Evolutionary conservation across 2,329 filamentous ascomycete genomes (phyloP).

Genomic region (Colletotrichum liriopes): DNA sequence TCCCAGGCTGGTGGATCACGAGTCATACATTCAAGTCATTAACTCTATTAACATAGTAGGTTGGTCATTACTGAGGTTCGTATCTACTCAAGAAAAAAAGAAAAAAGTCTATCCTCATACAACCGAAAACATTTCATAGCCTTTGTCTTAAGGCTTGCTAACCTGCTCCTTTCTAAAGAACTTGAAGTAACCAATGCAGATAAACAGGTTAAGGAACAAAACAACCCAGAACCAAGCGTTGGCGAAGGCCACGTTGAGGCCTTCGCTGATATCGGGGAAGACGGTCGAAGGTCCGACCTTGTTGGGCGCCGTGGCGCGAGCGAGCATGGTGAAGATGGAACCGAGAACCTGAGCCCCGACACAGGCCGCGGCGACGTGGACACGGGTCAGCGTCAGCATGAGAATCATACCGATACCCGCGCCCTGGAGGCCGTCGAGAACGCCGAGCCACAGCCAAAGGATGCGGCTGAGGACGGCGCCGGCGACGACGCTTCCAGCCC

Average conservation of each 20-base stretch:
- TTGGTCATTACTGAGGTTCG: conserved; percentile 41
- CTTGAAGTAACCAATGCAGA: conserved; percentile 71
- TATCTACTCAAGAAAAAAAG: conserved; percentile 29
- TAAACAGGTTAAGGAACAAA: conserved; percentile 68
- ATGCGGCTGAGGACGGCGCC: conserved; percentile 68
- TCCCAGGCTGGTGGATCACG: neutral
- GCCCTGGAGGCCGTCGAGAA: conserved; percentile 76
- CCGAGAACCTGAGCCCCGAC: conserved; percentile 75
- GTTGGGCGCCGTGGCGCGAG: conserved; percentile 73
- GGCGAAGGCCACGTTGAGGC: conserved; percentile 60
- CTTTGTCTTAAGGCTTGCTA: conserved; percentile 61
- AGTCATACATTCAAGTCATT: conserved; percentile 21
- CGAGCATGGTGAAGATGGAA: conserved; percentile 73
- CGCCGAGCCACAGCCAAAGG: conserved; percentile 76
- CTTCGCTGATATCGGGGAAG: conserved; percentile 73
- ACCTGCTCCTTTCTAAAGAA: conserved; percentile 74
- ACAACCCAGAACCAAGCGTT: conserved; percentile 75
- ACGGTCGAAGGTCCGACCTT: conserved; percentile 73
- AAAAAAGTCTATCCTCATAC: conserved; percentile 32
- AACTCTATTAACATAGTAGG: conserved; percentile 39
- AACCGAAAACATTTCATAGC: conserved; percentile 28
- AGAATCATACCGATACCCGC: conserved; percentile 80
- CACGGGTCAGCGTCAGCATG: conserved; percentile 74
- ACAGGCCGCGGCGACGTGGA: conserved; percentile 76
- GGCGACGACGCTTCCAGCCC: conserved; percentile 69